A percentile compares a stretch with the other conserved stretches of the same genome.
phyloP scores from a whole-genome alignment of 2,329 filamentous ascomycete species.

The Trichoderma sp. region DNA sequence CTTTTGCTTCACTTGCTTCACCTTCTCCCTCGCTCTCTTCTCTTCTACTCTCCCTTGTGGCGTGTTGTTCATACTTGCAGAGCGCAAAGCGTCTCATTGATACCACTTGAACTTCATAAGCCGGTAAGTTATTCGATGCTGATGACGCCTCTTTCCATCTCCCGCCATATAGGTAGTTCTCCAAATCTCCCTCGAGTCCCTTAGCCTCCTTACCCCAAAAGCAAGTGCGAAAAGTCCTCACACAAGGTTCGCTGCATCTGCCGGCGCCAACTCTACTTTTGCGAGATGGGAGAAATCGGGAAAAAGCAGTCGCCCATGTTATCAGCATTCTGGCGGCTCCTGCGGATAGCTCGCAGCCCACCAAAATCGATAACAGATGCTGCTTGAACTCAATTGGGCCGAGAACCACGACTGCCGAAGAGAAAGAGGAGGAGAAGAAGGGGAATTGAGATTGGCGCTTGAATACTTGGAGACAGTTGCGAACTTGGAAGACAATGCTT shows the following conservation, averaged over 20 bases:
- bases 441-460: neutral
- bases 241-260: conserved; percentile 18
- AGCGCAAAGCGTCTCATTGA: conserved; percentile 27
- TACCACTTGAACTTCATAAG: conserved; percentile 25
- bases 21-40: conserved; percentile 36
- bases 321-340: conserved; percentile 21
- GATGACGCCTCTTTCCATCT: conserved; percentile 1
- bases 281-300: conserved; percentile 9
- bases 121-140: conserved; percentile 26
- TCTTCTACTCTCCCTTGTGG: conserved; percentile 19
- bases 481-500: neutral
- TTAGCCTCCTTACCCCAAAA: conserved; percentile 19
- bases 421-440: neutral
- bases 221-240: conserved; percentile 16
- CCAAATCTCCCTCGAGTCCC: neutral
- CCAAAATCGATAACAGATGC: conserved; percentile 4
- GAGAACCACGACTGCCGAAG: conserved; percentile 11
- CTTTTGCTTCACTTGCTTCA: conserved; percentile 25
- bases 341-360: conserved; percentile 12
- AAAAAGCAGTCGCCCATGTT: conserved; percentile 11
- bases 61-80: conserved; percentile 13
- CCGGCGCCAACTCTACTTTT: conserved; percentile 21
- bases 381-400: conserved; percentile 21
- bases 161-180: neutral
- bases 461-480: neutral